Evolutionary conservation across 345 rosid genomes (phyloP).

Genomic region (Hibiscus tridactylites): DNA sequence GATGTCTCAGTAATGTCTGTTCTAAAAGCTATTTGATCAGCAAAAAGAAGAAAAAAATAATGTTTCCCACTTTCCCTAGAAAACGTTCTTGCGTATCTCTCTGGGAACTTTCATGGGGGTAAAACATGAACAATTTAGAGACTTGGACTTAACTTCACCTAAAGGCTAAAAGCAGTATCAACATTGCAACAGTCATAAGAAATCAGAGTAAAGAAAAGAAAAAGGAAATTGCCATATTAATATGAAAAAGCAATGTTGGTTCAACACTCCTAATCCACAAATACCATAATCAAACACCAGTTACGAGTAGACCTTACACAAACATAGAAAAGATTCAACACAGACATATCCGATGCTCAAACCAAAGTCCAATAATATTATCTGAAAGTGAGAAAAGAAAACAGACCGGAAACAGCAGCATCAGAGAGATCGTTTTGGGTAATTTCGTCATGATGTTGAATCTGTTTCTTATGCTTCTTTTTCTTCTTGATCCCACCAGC

Average conservation of each 20-base stretch:
- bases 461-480: constrained; percentile 56
- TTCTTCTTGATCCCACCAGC: constrained; percentile 82
- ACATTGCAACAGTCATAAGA: no score
- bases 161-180: no score
- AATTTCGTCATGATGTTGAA: constrained; percentile 22
- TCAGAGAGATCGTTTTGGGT: constrained; percentile 35
- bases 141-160: no score
- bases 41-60: neutral
- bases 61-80: no score
- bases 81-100: neutral
- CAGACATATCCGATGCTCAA: neutral
- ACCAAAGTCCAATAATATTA: neutral
- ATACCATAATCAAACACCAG: no score
- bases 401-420: constrained; percentile 16
- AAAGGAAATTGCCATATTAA: no score
- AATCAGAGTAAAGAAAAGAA: no score
- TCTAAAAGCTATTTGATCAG: neutral
- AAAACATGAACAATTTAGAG: neutral
- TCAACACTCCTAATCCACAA: no score
- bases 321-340: no score
- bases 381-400: neutral
- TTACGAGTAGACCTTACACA: no score
- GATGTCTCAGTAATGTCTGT: neutral
- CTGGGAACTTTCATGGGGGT: no score
- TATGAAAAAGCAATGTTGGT: no score